Base-by-base conservation (phyloP, 441 rosid genomes). In the Dalechampia spathulata region DNA sequence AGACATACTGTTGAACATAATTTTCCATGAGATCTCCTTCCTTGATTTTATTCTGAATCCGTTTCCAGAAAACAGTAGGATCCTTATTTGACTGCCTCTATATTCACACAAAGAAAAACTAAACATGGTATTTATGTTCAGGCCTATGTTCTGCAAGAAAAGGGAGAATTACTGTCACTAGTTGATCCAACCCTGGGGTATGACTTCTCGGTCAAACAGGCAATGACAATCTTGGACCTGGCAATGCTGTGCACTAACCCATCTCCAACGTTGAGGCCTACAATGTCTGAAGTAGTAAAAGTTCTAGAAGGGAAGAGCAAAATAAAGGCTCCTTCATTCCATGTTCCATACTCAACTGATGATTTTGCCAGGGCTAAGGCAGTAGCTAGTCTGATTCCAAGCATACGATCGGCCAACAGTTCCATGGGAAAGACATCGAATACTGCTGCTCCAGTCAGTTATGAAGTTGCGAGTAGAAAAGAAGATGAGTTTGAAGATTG, bases 291-390 rank as follows among this genome's bases (percentile, higher is more conserved):
- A 51, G 55, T 32, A 16, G 40, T 51, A 51, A 51, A 19, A 10
- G 41, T 51, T 32, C 41, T 32, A 0, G 41, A 30, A 32, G 58
- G 45, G 7, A 54, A 54, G 30, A 54, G 32, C 32, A 39, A 54
- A 46, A 54, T 39, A 25, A 54, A 54, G 36, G 57, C 57, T 37
- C 58, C 58, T 22, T 54, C 47, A 14, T 54, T 54, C 47, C 44
- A 54, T n/a, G 46, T 54, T 8, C 58, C 58, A n/a, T 54, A 54
- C 46, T 54, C 37, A 11, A 41, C 38, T 1, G 58, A 54, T 16
- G 58, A 54, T 54, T 54, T 54, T 54, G 48, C 58, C n/a, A 40
- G 17, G 37, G 47, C 47, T 0, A 54, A 39, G 37, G 48, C 23
- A 8, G 37, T 54, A 7, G 47, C 58, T 16, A 39, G 49, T 20